Percentiles rank a stretch among this genome's conserved stretches.
phyloP scores from a whole-genome alignment of 225 moss, liverwort and hornwort genomes.

The Takakia lepidozioides region DNA sequence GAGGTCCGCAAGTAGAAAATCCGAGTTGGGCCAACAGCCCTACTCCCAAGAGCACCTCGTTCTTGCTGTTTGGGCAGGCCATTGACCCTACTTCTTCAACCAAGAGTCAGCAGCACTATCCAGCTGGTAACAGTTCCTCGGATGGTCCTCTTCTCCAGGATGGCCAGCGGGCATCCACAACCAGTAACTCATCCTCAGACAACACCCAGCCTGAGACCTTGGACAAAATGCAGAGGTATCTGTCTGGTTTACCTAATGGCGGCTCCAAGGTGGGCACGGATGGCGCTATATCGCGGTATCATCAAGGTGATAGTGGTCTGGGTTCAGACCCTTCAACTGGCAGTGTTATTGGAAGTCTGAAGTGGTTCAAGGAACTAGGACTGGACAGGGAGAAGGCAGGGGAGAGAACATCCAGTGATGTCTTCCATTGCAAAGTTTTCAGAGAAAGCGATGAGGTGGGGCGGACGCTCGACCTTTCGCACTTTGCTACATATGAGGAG shows the following conservation, averaged over 20 bases:
- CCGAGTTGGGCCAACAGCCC: no score
- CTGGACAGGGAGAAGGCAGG: constrained; percentile 37
- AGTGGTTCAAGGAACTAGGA: constrained; percentile 49
- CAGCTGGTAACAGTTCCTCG: constrained; percentile 72
- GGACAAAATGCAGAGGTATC: constrained; percentile 42
- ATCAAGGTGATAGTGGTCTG: constrained; percentile 40
- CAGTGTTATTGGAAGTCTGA: constrained; percentile 39
- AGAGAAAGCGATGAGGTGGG: constrained; percentile 91
- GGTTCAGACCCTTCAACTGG: constrained; percentile 37
- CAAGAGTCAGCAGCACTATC: constrained; percentile 62
- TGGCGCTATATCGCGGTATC: constrained; percentile 12
- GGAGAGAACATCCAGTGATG: constrained; percentile 38
- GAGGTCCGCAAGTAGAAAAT: constrained; percentile 26
- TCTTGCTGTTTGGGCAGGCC: constrained; percentile 87
- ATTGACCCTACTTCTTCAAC: constrained; percentile 82
- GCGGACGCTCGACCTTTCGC: constrained; percentile 74
- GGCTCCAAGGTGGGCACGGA: constrained; percentile 27
- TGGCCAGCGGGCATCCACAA: constrained; percentile 46
- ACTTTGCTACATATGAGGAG: constrained; percentile 73
- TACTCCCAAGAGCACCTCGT: constrained; percentile 29
- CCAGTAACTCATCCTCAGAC: constrained; percentile 58
- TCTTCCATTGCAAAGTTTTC: constrained; percentile 94
- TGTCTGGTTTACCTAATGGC: constrained; percentile 13
- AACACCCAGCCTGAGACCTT: constrained; percentile 46
- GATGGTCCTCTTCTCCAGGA: constrained; percentile 58